A percentile compares a stretch with the other conserved stretches of the same genome.
Evolutionary conservation across 768 basidiomycete species (phyloP).

Genomic region (Peribolospora baueri): DNA sequence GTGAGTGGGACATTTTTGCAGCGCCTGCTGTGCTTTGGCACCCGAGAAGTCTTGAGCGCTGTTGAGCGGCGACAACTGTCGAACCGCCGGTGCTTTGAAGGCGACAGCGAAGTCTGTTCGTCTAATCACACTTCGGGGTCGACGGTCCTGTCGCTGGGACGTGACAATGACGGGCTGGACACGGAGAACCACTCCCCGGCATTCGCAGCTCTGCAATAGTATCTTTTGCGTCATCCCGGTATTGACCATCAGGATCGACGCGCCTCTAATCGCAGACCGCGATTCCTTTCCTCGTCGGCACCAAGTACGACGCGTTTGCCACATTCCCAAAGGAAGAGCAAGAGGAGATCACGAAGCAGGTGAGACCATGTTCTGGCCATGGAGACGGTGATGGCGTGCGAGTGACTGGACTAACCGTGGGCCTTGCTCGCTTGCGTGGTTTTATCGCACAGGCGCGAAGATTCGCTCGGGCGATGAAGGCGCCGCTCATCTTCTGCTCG

Average conservation of each 20-base stretch:
- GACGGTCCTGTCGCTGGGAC: no score
- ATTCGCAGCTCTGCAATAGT: not conserved
- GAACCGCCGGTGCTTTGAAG: no score
- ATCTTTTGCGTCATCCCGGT: no score
- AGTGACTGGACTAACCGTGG: not conserved
- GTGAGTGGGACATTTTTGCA: conserved; percentile 24
- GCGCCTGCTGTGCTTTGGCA: no score
- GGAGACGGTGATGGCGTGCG: no score
- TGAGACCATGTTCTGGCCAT: conserved; percentile 15
- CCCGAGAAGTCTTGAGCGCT: not conserved
- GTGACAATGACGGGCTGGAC: no score
- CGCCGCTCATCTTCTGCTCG: conserved; percentile 97
- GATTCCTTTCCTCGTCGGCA: conserved; percentile 93
- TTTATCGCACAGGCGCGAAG: conserved; percentile 49
- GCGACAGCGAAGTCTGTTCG: no score
- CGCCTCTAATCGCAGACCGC: conserved; percentile 40
- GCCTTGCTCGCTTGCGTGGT: not conserved
- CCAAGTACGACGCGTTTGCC: conserved; percentile 92
- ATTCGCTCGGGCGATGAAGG: conserved; percentile 97
- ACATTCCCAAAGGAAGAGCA: conserved; percentile 93
- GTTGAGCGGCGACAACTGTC: not conserved
- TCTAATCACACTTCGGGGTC: no score
- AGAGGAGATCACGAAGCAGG: conserved; percentile 97
- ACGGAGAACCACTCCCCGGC: no score
- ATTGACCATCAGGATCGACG: no score